These are phyloP conservation scores for Cladophialophora exuberans DNA, from an alignment of 2,329 filamentous ascomycete genomes.

Conservation along the genomic window DNA sequence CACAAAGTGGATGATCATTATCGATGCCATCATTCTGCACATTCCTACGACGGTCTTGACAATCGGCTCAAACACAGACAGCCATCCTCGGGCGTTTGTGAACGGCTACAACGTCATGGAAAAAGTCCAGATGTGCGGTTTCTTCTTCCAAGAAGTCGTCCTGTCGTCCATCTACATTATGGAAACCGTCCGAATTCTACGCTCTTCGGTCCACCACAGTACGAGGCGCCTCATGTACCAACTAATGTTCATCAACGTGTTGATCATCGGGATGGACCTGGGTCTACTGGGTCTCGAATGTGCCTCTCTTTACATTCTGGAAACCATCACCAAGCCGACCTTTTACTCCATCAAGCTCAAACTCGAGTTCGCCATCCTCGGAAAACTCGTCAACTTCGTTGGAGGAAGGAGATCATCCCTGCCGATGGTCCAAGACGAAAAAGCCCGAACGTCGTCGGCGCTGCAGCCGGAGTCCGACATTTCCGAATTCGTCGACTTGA, in stretches of 20 bases:
- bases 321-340: slow-evolving; percentile 51
- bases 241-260: slow-evolving; percentile 52
- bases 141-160: slow-evolving; percentile 60
- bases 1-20: slow-evolving; percentile 52
- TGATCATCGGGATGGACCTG: slow-evolving; percentile 52
- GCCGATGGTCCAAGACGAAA: slow-evolving; percentile 13
- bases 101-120: slow-evolving; percentile 53
- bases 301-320: slow-evolving; percentile 49
- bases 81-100: slow-evolving; percentile 34
- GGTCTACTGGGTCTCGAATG: slow-evolving; percentile 49
- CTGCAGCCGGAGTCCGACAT: slow-evolving; percentile 34
- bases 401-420: slow-evolving; percentile 19
- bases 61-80: slow-evolving; percentile 44
- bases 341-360: slow-evolving; percentile 55
- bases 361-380: slow-evolving; percentile 54
- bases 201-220: slow-evolving; percentile 46
- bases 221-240: slow-evolving; percentile 54
- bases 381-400: slow-evolving; percentile 49
- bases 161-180: slow-evolving; percentile 59
- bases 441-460: slow-evolving; percentile 10
- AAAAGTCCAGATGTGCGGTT: slow-evolving; percentile 60
- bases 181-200: slow-evolving; percentile 57
- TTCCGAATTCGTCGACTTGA: slow-evolving; percentile 51
- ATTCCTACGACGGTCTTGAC: slow-evolving; percentile 51
- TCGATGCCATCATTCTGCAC: slow-evolving; percentile 49